A percentile compares a stretch with the other conserved stretches of the same genome.
Evolutionary conservation across 768 basidiomycete species (phyloP).

Genomic region (Tremella mesenterica): DNA sequence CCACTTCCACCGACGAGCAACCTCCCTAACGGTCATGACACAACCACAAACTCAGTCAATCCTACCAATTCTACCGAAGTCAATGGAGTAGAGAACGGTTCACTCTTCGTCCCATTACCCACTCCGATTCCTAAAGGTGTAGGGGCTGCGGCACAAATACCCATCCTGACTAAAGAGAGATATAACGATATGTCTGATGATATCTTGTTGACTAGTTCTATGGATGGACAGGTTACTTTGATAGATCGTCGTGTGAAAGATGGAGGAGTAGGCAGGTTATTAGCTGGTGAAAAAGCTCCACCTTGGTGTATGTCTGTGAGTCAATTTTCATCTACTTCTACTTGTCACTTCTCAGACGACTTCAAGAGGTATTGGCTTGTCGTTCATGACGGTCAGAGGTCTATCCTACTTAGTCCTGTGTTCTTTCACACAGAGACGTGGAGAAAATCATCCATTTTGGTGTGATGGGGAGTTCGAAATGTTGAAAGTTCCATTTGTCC

Average conservation of each 20-base stretch:
- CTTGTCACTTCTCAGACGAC: too few relatives aligned
- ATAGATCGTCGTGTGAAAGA: constrained; percentile 71
- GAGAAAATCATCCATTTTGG: too few relatives aligned
- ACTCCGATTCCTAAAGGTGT: background rate
- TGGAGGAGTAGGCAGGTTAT: constrained; percentile 67
- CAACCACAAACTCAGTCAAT: background rate
- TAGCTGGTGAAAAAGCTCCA: constrained; percentile 84
- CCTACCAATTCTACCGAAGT: background rate
- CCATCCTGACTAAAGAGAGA: constrained; percentile 54
- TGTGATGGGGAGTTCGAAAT: too few relatives aligned
- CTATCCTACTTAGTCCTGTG: too few relatives aligned
- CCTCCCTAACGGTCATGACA: constrained; percentile 8
- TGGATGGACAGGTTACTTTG: constrained; percentile 84
- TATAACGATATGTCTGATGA: constrained; percentile 68
- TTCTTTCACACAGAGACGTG: too few relatives aligned
- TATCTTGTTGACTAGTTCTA: constrained; percentile 73
- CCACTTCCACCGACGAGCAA: constrained; percentile 16
- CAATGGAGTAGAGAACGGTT: background rate
- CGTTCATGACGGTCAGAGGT: too few relatives aligned
- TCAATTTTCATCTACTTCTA: constrained; percentile 5
- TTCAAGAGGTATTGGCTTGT: too few relatives aligned
- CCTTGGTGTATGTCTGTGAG: constrained; percentile 92
- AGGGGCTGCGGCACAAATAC: constrained; percentile 23
- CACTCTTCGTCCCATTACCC: constrained; percentile 10
- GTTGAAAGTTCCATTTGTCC: too few relatives aligned